Evolutionary conservation across 225 moss, liverwort and hornwort species (phyloP), one percentile per base, ranked within the genome.

Genomic region (Bryoerythrophyllum caledonicum): DNA sequence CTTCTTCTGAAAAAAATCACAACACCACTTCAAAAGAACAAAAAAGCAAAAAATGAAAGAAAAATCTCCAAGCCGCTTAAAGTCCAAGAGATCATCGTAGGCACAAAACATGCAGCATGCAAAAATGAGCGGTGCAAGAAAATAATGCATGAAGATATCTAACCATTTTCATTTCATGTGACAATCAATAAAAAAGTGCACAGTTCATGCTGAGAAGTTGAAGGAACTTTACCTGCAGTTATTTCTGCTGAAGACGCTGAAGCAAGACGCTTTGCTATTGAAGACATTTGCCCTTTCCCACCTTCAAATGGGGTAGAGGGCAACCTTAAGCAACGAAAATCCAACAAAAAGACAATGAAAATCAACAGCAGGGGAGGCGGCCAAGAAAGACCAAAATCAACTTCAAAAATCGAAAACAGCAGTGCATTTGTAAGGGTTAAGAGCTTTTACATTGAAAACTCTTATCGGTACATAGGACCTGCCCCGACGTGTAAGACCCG

Each of bases 271-370:
- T 90, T 99, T 79, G 90, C 95, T 84, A 99, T 88, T 71, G 95
- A 85, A 77, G 95, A 93, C 91, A 99, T 93, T 80, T 86, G 90
- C 88, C 99, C 91, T 87, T 93, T 99, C 86, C 86, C 86, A 74
- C 85, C 84, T 92, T 92, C 91, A 88, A 83, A 86, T 72, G 84
- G 80, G 74, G 86, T 80, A 70, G 90, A 85, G 80, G 89, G 93
- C 86, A 99, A 91, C 94, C 97, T 93, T 76, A 25, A 79, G 62
- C 61, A 68, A 25, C 32, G 21, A 63, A 72, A 49, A 59, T 65
- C 28, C 80, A 79, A 44, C 48, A 68, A 52, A 7, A 32, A 49
- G 30, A 32, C n/a, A 16, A 27, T 15, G 5, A 24, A 70, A 35
- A 21, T 82, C 69, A 78, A 54, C 56, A 63, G 11, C 16, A 38